Base-by-base conservation (phyloP, 768 basidiomycete genomes). In the Vishniacozyma victoriae region DNA sequence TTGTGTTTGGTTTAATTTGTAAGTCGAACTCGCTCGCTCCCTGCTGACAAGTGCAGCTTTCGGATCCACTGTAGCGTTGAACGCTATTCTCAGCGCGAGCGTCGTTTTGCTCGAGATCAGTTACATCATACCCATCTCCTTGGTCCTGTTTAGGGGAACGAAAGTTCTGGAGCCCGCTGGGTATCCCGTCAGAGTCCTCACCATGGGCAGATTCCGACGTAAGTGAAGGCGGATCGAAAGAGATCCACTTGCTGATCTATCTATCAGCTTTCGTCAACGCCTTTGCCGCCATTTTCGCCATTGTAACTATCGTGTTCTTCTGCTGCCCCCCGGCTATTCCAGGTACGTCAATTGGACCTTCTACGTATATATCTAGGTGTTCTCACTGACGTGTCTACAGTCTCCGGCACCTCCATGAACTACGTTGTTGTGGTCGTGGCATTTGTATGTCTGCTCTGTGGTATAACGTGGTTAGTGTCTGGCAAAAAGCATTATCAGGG, bases 121-220 rank as follows among this genome's bases (percentile, higher is more conserved):
- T 22, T 52, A 52, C 38, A 31, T 52, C 27, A 35, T 52, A 2
- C 41, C 50, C 1, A 52, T 44, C 51, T 36, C n/a, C 7, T 20
- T 46, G 18, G 52, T 29, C 11, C 27, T 46, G 4, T 7, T 45
- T 38, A 35, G 53, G 19, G 41, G 40, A 16, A 33, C 25, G n/a
- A 35, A 23, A 22, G 52, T 26, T 15, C 37, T 52, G 20, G 44
- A 40, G 13, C 38, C 7, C 4, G 57, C 58, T 20, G 52, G 35
- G 25, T 61, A 57, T 50, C 56, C 52, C 38, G 54, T 56, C 12
- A 57, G 67, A 22, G 58, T 57, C 6, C 61, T 70, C 55, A 51
- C 50, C 33, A 57, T 67, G 35, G 68, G 68, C 4, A 35, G 38
- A 24, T 46, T 52, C 27, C 2, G 50, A 9, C 50, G 48, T 50